phyloP scores from a whole-genome alignment of 2,329 filamentous ascomycete species.

The Thielaviopsis populi region DNA sequence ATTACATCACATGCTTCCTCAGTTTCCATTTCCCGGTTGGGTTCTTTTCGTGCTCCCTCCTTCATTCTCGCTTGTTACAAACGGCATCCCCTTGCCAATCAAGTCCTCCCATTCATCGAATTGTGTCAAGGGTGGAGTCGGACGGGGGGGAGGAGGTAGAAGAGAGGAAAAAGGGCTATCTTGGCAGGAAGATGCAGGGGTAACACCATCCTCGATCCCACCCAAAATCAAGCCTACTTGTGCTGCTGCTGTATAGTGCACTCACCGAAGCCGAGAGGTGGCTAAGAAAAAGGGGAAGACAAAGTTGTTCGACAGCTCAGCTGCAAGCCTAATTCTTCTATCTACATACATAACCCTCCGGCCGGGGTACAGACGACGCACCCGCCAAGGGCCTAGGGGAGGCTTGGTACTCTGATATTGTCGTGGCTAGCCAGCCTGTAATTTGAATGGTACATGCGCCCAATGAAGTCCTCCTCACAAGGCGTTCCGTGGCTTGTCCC shows the following conservation, averaged over 20 bases:
- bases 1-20: neutral
- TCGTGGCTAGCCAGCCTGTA: neutral
- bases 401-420: neutral
- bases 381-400: neutral
- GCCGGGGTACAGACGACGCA: too few species aligned
- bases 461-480: neutral
- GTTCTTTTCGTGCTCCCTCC: neutral
- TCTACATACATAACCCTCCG: neutral
- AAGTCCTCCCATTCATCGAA: neutral
- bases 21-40: neutral
- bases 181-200: slow-evolving; percentile 1
- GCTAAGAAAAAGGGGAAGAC: neutral
- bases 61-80: slow-evolving; percentile 3
- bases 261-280: neutral
- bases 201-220: neutral
- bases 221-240: neutral
- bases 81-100: neutral
- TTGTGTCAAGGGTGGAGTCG: neutral
- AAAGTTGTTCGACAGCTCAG: neutral
- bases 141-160: neutral
- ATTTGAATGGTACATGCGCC: neutral
- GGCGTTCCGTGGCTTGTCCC: neutral
- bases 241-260: too few species aligned
- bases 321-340: too few species aligned
- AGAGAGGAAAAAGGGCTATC: neutral